phyloP scores from a whole-genome alignment of 805 yeast genomes.

The Komagataella ulmi region DNA sequence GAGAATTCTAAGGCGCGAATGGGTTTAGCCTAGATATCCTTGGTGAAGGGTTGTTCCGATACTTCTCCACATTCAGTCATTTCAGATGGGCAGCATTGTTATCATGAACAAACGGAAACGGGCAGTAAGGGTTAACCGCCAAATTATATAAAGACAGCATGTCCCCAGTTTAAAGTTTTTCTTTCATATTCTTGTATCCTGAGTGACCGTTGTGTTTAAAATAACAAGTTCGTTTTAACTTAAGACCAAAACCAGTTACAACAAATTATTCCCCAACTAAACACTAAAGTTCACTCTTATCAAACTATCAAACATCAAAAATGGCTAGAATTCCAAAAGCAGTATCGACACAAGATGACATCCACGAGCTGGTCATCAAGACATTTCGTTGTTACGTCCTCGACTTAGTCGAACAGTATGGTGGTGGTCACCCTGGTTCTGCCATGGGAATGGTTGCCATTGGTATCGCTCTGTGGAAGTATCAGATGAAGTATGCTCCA shows the following conservation, averaged over 20 bases:
- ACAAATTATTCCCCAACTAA: neutral
- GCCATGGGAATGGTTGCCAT: slow-evolving; percentile 28
- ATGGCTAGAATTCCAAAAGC: slow-evolving; percentile 13
- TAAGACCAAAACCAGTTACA: neutral
- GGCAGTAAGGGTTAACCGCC: neutral
- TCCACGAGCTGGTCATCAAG: slow-evolving; percentile 13
- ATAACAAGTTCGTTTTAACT: neutral
- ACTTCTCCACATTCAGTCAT: neutral
- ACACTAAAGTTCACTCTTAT: neutral
- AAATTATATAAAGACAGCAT: neutral
- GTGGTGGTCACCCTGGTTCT: slow-evolving; percentile 33
- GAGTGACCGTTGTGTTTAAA: neutral
- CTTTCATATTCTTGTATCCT: neutral
- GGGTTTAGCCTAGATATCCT: neutral
- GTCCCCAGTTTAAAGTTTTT: neutral
- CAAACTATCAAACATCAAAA: slow-evolving; percentile 2
- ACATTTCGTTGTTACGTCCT: slow-evolving; percentile 15
- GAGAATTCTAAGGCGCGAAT: neutral
- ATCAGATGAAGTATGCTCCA: slow-evolving; percentile 18
- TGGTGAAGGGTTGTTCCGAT: neutral
- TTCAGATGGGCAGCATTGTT: neutral
- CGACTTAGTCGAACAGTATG: slow-evolving; percentile 13
- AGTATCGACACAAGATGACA: slow-evolving; percentile 13
- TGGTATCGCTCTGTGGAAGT: slow-evolving; percentile 22
- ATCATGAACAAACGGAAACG: neutral